Percentiles rank a stretch among this genome's conserved stretches.
Conservation (phyloP, 2,329 filamentous ascomycete species). For the Teratosphaeria gauchensis region DNA sequence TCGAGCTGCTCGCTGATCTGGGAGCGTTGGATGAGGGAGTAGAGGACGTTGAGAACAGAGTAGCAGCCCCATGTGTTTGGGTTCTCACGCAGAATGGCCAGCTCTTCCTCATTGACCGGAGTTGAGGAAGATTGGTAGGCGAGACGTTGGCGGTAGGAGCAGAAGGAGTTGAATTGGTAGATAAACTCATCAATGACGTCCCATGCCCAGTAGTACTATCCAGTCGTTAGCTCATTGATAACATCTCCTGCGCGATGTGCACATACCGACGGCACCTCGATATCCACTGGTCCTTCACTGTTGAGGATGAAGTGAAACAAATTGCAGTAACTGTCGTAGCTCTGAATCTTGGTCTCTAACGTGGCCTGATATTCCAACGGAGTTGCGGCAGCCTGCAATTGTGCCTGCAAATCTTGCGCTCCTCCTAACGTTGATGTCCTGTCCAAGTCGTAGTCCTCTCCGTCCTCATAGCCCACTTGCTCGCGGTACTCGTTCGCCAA, state of each 20-base stretch:
- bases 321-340: slow-evolving; percentile 99
- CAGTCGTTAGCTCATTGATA: slow-evolving; percentile 6
- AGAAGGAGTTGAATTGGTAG: slow-evolving; percentile 99
- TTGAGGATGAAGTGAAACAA: slow-evolving; percentile 99
- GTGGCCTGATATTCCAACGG: slow-evolving; percentile 93
- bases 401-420: slow-evolving; percentile 84
- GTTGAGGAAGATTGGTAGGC: slow-evolving; percentile 50
- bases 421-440: slow-evolving; percentile 57
- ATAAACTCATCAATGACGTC: slow-evolving; percentile 99
- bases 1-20: slow-evolving; percentile 97
- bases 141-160: slow-evolving; percentile 86
- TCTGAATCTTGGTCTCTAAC: slow-evolving; percentile 93
- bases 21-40: slow-evolving; percentile 95
- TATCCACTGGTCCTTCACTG: slow-evolving; percentile 95
- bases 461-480: slow-evolving; percentile 89
- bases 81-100: slow-evolving; percentile 84
- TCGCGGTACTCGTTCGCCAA: slow-evolving; percentile 93
- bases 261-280: slow-evolving; percentile 91
- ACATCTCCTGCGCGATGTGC: not conserved
- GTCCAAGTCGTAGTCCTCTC: slow-evolving; percentile 56
- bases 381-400: slow-evolving; percentile 82
- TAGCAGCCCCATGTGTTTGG: slow-evolving; percentile 99
- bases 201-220: slow-evolving; percentile 98
- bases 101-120: slow-evolving; percentile 81
- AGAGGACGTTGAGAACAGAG: slow-evolving; percentile 96